These are phyloP conservation scores for Podospora pseudoanserina DNA, from an alignment of 495 filamentous ascomycete species.

Conservation along the genomic window DNA sequence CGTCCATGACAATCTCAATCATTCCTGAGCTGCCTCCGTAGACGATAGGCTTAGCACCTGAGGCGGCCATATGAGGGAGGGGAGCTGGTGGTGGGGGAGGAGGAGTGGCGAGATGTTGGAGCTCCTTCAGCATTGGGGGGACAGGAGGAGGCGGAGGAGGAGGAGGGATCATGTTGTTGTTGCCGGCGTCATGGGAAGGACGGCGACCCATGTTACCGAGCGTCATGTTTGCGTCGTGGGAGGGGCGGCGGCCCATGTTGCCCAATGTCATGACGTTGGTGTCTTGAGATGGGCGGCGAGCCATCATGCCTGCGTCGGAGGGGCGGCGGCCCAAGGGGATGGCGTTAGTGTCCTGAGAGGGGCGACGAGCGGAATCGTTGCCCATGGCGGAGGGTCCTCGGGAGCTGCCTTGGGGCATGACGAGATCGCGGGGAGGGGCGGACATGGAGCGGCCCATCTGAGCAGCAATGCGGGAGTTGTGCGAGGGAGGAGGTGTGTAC, in stretches of 20 bases:
- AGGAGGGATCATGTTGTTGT: conserved; percentile 33
- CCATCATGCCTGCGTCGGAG: conserved; percentile 24
- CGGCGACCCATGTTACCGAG: conserved; percentile 18
- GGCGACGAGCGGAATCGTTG: conserved; percentile 43
- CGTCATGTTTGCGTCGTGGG: conserved; percentile 42
- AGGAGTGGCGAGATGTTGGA: conserved; percentile 73
- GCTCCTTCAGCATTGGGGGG: conserved; percentile 67
- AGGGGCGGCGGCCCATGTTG: conserved; percentile 44
- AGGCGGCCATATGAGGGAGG: conserved; percentile 28
- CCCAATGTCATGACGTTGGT: conserved; percentile 1
- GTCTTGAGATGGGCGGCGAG: conserved; percentile 4
- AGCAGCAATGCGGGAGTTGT: conserved; percentile 21
- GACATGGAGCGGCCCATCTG: conserved; percentile 67
- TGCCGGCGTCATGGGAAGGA: conserved; percentile 31
- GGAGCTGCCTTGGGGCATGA: conserved; percentile 29
- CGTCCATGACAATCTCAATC: conserved; percentile 72
- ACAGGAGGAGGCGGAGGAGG: conserved; percentile 50
- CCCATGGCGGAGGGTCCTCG: conserved; percentile 31
- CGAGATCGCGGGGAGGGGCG: conserved; percentile 61
- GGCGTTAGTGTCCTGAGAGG: conserved; percentile 5
- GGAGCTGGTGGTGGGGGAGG: conserved; percentile 67
- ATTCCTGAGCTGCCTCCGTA: conserved; percentile 54
- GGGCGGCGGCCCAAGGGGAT: conserved; percentile 30
- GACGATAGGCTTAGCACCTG: conserved; percentile 29
- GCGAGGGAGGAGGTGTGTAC: conserved; percentile 55